A percentile compares a stretch with the other conserved stretches of the same genome.
Evolutionary conservation across 768 basidiomycete species (phyloP).

Genomic region (Sarcodon sp.): DNA sequence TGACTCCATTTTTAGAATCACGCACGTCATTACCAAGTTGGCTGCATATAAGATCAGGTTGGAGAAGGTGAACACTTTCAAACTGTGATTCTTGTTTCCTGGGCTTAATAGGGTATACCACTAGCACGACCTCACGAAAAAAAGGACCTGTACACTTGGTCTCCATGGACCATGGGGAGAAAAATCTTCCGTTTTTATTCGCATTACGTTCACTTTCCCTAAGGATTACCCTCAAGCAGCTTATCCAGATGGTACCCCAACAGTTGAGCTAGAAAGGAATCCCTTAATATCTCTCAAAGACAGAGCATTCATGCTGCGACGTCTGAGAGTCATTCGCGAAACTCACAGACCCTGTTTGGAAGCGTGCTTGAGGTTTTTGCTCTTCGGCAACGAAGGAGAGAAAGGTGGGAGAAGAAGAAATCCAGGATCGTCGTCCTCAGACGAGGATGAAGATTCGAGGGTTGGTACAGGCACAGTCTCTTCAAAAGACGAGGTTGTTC

Average conservation of each 20-base stretch:
- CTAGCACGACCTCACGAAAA: slow-evolving; percentile 58
- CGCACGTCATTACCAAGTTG: slow-evolving; percentile 56
- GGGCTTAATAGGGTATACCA: neutral
- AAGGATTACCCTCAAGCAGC: slow-evolving; percentile 57
- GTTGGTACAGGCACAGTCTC: slow-evolving; percentile 2
- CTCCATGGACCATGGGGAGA: slow-evolving; percentile 91
- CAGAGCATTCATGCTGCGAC: slow-evolving; percentile 67
- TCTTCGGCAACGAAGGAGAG: slow-evolving; percentile 55
- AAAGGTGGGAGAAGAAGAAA: slow-evolving; percentile 16
- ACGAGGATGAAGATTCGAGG: slow-evolving; percentile 42
- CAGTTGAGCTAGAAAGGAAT: slow-evolving; percentile 74
- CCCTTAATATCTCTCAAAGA: slow-evolving; percentile 68
- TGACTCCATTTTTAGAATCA: slow-evolving; percentile 40
- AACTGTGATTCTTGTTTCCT: slow-evolving; percentile 1
- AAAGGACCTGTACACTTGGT: slow-evolving; percentile 73
- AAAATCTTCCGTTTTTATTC: slow-evolving; percentile 69
- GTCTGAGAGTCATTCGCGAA: slow-evolving; percentile 60
- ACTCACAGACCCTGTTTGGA: slow-evolving; percentile 75
- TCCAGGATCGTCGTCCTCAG: slow-evolving; percentile 17
- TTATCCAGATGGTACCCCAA: slow-evolving; percentile 54
- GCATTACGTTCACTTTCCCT: slow-evolving; percentile 85
- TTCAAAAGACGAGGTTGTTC: slow-evolving; percentile 32
- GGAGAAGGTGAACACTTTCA: slow-evolving; percentile 49
- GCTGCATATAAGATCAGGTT: slow-evolving; percentile 63
- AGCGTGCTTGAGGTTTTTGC: slow-evolving; percentile 67